Conservation (phyloP, 2,329 filamentous ascomycete genomes). For the Trichoderma atroviride region DNA sequence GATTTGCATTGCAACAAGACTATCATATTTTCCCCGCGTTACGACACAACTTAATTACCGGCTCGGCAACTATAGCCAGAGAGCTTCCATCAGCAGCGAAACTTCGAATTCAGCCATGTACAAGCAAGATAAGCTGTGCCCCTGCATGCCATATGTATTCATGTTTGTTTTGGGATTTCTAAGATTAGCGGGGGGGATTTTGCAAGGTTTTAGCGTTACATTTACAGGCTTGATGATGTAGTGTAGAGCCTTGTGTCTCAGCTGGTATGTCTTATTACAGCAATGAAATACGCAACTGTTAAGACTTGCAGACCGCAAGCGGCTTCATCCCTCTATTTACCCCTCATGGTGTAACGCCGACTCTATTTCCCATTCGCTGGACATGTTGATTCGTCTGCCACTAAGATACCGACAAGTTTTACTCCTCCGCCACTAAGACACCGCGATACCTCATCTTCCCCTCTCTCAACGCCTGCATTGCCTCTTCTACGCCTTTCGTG, state of each 20-base stretch:
- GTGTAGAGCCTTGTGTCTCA: not conserved
- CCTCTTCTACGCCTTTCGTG: constrained; percentile 5
- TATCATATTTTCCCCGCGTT: not conserved
- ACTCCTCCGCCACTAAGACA: constrained; percentile 8
- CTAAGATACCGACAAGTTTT: not conserved
- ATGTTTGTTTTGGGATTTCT: not conserved
- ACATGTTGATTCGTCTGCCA: not conserved
- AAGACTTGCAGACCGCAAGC: not conserved
- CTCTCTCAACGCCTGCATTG: not conserved
- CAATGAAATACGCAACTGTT: not conserved
- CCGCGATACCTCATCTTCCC: constrained; percentile 23
- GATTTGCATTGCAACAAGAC: not conserved
- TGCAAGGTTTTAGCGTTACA: not conserved
- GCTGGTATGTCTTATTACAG: not conserved
- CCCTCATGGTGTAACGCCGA: not conserved
- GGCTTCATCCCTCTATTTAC: not conserved
- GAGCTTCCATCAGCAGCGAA: not conserved
- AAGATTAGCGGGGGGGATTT: not conserved
- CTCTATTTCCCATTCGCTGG: not conserved
- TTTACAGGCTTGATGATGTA: not conserved
- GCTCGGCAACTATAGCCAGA: not conserved
- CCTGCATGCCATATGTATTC: not conserved
- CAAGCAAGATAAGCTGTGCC: not conserved
- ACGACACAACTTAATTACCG: not conserved
- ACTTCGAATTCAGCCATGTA: not conserved